Conservation (phyloP, 2,329 filamentous ascomycete species). For the Pseudogymnoascus verrucosus region DNA sequence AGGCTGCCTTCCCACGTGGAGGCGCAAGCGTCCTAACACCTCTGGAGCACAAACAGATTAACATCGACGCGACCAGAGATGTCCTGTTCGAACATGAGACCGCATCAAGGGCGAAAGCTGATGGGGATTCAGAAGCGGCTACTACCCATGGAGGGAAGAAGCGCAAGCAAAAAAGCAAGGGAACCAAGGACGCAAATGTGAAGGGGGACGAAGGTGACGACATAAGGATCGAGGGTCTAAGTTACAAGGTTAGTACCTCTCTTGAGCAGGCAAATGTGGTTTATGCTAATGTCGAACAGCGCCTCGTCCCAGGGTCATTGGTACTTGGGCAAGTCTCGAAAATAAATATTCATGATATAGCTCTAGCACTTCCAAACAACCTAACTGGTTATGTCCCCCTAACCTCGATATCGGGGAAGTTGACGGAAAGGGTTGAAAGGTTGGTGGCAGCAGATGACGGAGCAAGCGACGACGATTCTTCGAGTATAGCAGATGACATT, state of each 20-base stretch:
- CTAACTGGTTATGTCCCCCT: slow-evolving; percentile 82
- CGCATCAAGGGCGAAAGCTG: slow-evolving; percentile 37
- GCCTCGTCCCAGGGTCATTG: slow-evolving; percentile 74
- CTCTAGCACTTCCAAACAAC: slow-evolving; percentile 84
- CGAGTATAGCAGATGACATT: slow-evolving; percentile 46
- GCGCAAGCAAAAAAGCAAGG: slow-evolving; percentile 44
- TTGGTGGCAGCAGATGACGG: slow-evolving; percentile 53
- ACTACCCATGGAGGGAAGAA: slow-evolving; percentile 33
- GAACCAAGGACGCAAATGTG: slow-evolving; percentile 45
- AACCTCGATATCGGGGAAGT: slow-evolving; percentile 76
- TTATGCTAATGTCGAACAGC: slow-evolving; percentile 40
- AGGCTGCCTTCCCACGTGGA: slow-evolving; percentile 84
- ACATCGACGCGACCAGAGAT: slow-evolving; percentile 85
- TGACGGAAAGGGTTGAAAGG: slow-evolving; percentile 68
- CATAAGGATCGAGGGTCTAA: slow-evolving; percentile 77
- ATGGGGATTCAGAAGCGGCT: slow-evolving; percentile 27
- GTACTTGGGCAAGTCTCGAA: slow-evolving; percentile 79
- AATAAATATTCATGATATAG: slow-evolving; percentile 72
- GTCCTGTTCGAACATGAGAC: slow-evolving; percentile 79
- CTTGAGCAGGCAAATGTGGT: slow-evolving; percentile 13
- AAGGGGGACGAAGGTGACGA: slow-evolving; percentile 37
- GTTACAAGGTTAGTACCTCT: slow-evolving; percentile 62
- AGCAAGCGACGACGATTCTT: slow-evolving; percentile 39
- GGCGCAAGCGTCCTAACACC: slow-evolving; percentile 86
- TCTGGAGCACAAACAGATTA: slow-evolving; percentile 92